phyloP scores from a whole-genome alignment of 192 early-diverging fungal genomes.

The Gamsiella multidivaricata region DNA sequence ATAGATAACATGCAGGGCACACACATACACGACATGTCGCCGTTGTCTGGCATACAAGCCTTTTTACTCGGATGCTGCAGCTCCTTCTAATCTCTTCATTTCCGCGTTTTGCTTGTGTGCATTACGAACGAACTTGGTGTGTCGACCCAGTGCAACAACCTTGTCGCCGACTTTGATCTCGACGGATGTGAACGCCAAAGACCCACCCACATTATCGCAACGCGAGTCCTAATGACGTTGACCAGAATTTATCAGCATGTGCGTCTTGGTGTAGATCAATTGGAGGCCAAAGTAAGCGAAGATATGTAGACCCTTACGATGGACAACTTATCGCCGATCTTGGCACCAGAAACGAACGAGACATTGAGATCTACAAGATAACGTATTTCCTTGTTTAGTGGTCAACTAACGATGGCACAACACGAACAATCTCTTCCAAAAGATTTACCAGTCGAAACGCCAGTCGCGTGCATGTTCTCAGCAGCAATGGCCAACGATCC shows the following conservation, averaged over 20 bases:
- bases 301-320: no score
- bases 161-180: conserved; percentile 58
- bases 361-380: conserved; percentile 59
- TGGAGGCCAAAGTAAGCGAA: not conserved
- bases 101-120: conserved; percentile 44
- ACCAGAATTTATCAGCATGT: no score
- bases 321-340: conserved; percentile 54
- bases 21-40: not conserved
- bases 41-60: not conserved
- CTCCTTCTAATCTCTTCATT: not conserved
- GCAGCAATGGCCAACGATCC: conserved; percentile 66
- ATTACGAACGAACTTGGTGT: conserved; percentile 65
- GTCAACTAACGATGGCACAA: not conserved
- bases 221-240: conserved; percentile 53
- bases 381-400: not conserved
- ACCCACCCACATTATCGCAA: conserved; percentile 64
- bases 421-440: no score
- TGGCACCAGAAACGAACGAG: conserved; percentile 62
- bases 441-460: conserved; percentile 64
- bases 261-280: no score
- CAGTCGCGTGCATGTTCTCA: conserved; percentile 62
- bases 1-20: no score
- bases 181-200: conserved; percentile 62
- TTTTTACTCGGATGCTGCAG: not conserved
- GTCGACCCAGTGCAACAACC: conserved; percentile 61